These are phyloP conservation scores for Spergularia marina DNA, from an alignment of 148 eudicot genomes.

Conservation along the genomic window DNA sequence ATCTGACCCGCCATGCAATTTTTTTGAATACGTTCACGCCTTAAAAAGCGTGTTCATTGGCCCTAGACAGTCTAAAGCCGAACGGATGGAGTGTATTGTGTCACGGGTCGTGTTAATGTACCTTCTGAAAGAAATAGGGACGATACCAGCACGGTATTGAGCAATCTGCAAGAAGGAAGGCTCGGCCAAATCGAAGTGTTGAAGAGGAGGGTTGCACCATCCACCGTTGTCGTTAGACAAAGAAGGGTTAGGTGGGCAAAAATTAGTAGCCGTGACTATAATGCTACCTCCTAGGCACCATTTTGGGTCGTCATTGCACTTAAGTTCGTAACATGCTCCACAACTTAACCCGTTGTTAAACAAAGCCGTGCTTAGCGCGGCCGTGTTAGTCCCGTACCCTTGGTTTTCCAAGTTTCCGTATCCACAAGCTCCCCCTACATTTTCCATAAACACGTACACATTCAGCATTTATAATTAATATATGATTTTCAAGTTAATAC, in stretches of 20 bases:
- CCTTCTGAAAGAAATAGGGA: slow-evolving; percentile 53
- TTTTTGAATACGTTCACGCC: too few species aligned
- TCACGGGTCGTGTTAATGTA: slow-evolving; percentile 8
- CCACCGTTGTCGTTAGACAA: slow-evolving; percentile 68
- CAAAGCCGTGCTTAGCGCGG: slow-evolving; percentile 73
- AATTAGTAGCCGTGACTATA: slow-evolving; percentile 53
- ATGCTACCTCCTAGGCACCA: slow-evolving; percentile 54
- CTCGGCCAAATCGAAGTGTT: slow-evolving; percentile 70
- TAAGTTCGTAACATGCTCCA: slow-evolving; percentile 62
- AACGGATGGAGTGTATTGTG: too few species aligned
- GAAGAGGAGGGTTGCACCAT: slow-evolving; percentile 84
- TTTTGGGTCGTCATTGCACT: slow-evolving; percentile 46
- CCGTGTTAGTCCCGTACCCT: slow-evolving; percentile 73
- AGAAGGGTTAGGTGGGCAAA: slow-evolving; percentile 67
- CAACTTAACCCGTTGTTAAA: slow-evolving; percentile 69
- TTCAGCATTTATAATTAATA: not conserved
- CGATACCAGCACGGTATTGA: slow-evolving; percentile 65
- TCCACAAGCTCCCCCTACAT: slow-evolving; percentile 72
- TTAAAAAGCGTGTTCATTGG: too few species aligned
- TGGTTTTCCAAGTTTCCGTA: slow-evolving; percentile 66
- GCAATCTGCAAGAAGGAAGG: slow-evolving; percentile 73
- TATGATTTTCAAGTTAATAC: not conserved
- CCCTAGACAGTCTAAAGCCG: too few species aligned
- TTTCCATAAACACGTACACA: not conserved
- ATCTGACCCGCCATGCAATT: too few species aligned